Base-by-base conservation (phyloP, 176 grass and related monocot species). In the Eragrostis curvula region DNA sequence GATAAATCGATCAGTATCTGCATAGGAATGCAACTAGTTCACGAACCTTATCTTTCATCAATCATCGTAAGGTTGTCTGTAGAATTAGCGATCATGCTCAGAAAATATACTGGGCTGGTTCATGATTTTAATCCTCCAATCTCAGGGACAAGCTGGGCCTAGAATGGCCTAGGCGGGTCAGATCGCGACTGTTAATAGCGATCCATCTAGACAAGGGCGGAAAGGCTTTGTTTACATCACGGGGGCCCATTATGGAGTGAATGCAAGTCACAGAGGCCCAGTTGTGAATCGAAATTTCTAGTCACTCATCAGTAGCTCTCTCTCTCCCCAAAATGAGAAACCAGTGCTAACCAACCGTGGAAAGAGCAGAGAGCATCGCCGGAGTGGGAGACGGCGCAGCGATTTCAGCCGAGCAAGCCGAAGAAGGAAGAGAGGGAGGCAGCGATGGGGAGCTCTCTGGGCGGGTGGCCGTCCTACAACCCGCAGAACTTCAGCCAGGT, bases 401-500 rank as follows among this genome's bases (percentile, higher is more conserved):
- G 39, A 79, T 46, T 48, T 49, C 74, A 24, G 11, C 42, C 21
- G 67, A 66, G 10, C 3, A 41, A 55, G 25, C 28, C 15, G 36
- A 15, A 3, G 7, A 30, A 15, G 50, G 21, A 68, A 42, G 79
- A 71, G 55, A 25, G 9, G 40, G 53, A 44, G 50, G 27, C 75
- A 32, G 71, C 78, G 68, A 98, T 95, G 96, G 88, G 75, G 13
- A 95, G 84, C 79, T 75, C 88, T 29, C 74, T 95, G 32, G 96
- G 88, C 11, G 87, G 79, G 30, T 95, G 92, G 92, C 96, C 92
- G 32, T 95, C 90, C 45, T 93, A 88, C 86, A 94, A 98, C 75
- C 92, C 84, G 9, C 88, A 86, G 49, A 98, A 95, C 79, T 98
- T 98, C 84, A 98, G 90, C 86, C 90, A 95, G 74, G 60, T 98